phyloP scores from a whole-genome alignment of 2,329 filamentous ascomycete species.

The Aspergillus terreus region DNA sequence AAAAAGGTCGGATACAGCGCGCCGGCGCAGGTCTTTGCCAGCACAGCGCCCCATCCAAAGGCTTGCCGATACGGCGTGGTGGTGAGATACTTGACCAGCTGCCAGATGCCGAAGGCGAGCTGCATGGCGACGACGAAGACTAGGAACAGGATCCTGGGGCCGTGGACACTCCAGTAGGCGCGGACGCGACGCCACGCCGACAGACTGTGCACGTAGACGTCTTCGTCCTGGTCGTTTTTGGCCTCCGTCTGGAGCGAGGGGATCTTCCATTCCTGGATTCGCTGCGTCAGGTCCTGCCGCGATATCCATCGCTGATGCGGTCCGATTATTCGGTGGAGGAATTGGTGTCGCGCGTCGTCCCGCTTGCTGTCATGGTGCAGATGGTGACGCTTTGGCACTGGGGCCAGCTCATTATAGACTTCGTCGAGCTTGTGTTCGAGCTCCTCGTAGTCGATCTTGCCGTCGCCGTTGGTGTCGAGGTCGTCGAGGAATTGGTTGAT shows the following conservation, averaged over 20 bases:
- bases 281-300: background rate
- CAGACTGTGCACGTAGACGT: slow-evolving; percentile 1
- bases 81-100: slow-evolving; percentile 5
- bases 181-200: slow-evolving; percentile 1
- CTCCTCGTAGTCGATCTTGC: slow-evolving; percentile 4
- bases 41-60: slow-evolving; percentile 2
- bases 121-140: slow-evolving; percentile 1
- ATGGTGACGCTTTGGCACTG: slow-evolving; percentile 1
- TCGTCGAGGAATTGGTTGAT: slow-evolving; percentile 2
- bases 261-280: slow-evolving; percentile 1
- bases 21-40: slow-evolving; percentile 1
- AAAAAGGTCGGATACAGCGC: background rate
- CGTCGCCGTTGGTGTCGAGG: slow-evolving; percentile 2
- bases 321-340: slow-evolving; percentile 2
- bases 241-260: slow-evolving; percentile 1
- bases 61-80: background rate
- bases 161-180: slow-evolving; percentile 4
- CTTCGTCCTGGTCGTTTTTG: slow-evolving; percentile 1
- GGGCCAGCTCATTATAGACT: slow-evolving; percentile 1
- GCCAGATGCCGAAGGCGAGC: slow-evolving; percentile 3
- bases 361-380: slow-evolving; percentile 2
- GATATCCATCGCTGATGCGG: slow-evolving; percentile 1
- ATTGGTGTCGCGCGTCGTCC: slow-evolving; percentile 1
- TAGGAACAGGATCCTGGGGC: slow-evolving; percentile 1
- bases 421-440: slow-evolving; percentile 2